These are phyloP conservation scores for Yamadazyma triangularis DNA, from an alignment of 1,139 yeast species.

Conservation along the genomic window DNA sequence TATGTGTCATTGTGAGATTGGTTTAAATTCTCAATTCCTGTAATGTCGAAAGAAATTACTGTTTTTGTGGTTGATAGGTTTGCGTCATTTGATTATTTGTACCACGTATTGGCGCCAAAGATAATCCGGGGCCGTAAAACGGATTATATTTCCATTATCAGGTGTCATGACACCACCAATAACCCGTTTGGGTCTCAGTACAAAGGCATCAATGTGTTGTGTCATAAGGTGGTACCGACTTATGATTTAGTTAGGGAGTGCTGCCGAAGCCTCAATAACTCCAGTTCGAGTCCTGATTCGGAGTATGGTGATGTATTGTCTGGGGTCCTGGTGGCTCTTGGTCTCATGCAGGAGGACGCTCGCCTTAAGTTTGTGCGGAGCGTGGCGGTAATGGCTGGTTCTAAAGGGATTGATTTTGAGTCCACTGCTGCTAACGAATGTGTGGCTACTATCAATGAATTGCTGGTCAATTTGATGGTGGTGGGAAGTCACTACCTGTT, in stretches of 20 bases:
- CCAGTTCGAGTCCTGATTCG: slow-evolving; percentile 4
- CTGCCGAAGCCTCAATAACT: too few relatives aligned
- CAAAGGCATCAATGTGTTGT: slow-evolving; percentile 23
- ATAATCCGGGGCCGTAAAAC: slow-evolving; percentile 50
- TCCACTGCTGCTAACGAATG: slow-evolving; percentile 13
- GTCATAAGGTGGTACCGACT: slow-evolving; percentile 20
- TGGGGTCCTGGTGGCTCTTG: slow-evolving; percentile 27
- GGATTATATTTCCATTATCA: slow-evolving; percentile 48
- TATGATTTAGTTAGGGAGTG: slow-evolving; percentile 15
- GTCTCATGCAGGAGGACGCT: slow-evolving; percentile 24
- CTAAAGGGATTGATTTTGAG: slow-evolving; percentile 11
- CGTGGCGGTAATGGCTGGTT: slow-evolving; percentile 45
- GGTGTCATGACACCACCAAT: slow-evolving; percentile 28
- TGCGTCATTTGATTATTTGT: slow-evolving; percentile 34
- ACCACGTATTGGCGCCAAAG: slow-evolving; percentile 39
- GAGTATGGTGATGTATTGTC: slow-evolving; percentile 20
- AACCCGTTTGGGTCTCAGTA: slow-evolving; percentile 18
- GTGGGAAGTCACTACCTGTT: too few relatives aligned
- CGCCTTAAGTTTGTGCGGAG: slow-evolving; percentile 29
- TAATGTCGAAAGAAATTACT: slow-evolving; percentile 45
- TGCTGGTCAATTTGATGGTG: too few relatives aligned
- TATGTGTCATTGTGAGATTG: too few relatives aligned
- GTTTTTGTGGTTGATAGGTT: slow-evolving; percentile 52
- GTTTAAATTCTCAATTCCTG: too few relatives aligned
- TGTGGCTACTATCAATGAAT: slow-evolving; percentile 16